Base-by-base conservation (phyloP, 805 yeast species). In the Torulaspora microellipsoides region DNA sequence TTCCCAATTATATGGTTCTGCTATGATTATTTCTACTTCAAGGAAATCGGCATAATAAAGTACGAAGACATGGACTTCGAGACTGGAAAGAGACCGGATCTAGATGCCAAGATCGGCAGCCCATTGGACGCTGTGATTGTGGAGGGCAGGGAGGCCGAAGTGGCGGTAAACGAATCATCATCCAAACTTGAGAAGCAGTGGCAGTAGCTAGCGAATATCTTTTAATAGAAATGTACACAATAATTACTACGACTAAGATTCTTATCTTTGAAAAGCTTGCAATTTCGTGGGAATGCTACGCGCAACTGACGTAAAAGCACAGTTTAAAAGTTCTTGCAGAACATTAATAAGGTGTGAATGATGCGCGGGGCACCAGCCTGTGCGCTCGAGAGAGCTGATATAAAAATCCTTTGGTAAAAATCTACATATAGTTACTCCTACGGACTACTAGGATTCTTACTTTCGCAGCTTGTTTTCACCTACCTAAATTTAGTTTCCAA, bases 61-160 rank as follows among this genome's bases (percentile, higher is more conserved):
- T 59, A 68, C 29, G 54, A 55, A 1, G 74, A 73, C 11, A 71
- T 77, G 52, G 79, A 78, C 49, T 73, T 77, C 36, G 75, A 68
- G 34, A 70, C 71, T 27, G 82, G 81, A 8, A 68, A 76, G 42
- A 67, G 81, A 57, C 65, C 56, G 2, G 77, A 72, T 49, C 32
- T 57, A 25, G 61, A 58, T 38, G 55, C 29, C 14, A 28, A 36
- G 13, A 15, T 27, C 3, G 32, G 28, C n/a, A 10, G 4, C 11
- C 47, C 20, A 10, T 17, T 8, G 27, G 41, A 10, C 38, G 37
- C 2, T 42, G 45, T 14, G 42, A 10, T 33, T 33, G 36, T 33
- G 20, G 36, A 33, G 12, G 36, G 36, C 27, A 15, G 27, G 11
- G 36, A 33, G 13, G 36, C 27, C 36, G 13, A 8, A 4, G 13